Evolutionary conservation across 371 early-diverging fungal genomes (phyloP), one percentile per base, ranked within the genome.

Genomic region (Mortierella sp.): DNA sequence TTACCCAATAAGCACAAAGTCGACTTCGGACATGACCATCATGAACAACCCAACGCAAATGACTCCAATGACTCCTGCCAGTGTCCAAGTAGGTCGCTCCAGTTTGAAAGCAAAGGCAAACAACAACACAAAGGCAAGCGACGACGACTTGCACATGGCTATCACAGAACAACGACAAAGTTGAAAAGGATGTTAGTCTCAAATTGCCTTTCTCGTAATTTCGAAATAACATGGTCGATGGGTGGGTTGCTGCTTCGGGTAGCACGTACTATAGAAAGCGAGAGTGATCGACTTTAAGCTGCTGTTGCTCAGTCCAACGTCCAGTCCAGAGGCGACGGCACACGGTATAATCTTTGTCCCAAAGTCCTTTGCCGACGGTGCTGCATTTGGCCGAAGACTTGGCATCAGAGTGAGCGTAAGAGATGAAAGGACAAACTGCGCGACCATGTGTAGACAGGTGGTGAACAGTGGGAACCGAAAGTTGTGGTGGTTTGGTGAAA

Each of bases 71-170:
- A 95, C 91, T 14, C 85, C 88, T 31, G 92, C 87, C 11, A 97
- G 86, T 68, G 85, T 88, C 86, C 90, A 88, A 5, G 91, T 92
- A 2, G 94, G 88, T 53, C 89, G 88, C 83, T 98, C 97, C 52
- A 98, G 87, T 10, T 91, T 90, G 82, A 98, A 97, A 0, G 95
- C 79, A 71, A 96, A 95, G 4, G 98, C 96, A 77, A 97, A 97
- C 34, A 96, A 67, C 44, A 98, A 87, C 10, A 96, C 95, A 82
- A 95, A 97, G 4, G 96, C 95, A 53, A 96, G 94, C 7, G 94
- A 92, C 7, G 94, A 94, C 14, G 95, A 95, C 85, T 98, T 98
- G 85, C 97, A 95, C 96, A 97, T 96, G 73, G 97, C 92, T 92
- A 70, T 44, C 19, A 37, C 4, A n/a, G 43, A 45, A 44, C 7